Evolutionary conservation across 768 basidiomycete genomes (phyloP).

Genomic region (Suillus spraguei): DNA sequence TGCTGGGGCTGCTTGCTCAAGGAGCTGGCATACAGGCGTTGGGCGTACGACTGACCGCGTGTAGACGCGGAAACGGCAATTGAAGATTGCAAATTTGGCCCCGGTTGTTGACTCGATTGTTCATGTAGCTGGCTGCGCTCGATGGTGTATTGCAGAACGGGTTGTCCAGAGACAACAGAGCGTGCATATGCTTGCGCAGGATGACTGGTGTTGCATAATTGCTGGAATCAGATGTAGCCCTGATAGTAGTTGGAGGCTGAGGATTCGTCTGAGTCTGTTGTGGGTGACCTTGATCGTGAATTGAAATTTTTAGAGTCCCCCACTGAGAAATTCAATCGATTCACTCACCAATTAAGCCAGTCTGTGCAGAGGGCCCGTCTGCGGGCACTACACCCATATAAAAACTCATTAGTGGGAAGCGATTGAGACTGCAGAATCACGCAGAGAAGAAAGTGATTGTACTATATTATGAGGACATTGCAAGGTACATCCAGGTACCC

Average conservation of each 20-base stretch:
- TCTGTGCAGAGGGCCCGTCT: constrained; percentile 1
- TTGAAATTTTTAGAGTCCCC: neutral
- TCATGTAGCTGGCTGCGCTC: constrained; percentile 21
- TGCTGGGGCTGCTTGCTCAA: constrained; percentile 22
- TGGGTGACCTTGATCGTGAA: neutral
- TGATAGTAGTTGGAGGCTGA: neutral
- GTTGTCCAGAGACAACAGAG: constrained; percentile 16
- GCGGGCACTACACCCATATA: constrained; percentile 1
- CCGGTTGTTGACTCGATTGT: constrained; percentile 1
- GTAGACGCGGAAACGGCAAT: constrained; percentile 13
- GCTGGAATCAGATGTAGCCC: neutral
- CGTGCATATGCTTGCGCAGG: constrained; percentile 26
- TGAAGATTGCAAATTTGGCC: constrained; percentile 5
- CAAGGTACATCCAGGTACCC: constrained; percentile 2
- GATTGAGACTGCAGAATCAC: neutral
- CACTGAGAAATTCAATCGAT: no score
- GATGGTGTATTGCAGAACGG: constrained; percentile 18
- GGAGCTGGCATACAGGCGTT: constrained; percentile 47
- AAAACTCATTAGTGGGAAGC: neutral
- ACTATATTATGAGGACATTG: neutral
- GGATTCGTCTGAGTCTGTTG: neutral
- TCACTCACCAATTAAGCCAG: constrained; percentile 1
- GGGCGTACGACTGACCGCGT: constrained; percentile 37
- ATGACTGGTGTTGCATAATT: constrained; percentile 9
- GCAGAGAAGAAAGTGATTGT: no score